phyloP scores from a whole-genome alignment of 306 rosid species.

The Sphenostylis stenocarpa region DNA sequence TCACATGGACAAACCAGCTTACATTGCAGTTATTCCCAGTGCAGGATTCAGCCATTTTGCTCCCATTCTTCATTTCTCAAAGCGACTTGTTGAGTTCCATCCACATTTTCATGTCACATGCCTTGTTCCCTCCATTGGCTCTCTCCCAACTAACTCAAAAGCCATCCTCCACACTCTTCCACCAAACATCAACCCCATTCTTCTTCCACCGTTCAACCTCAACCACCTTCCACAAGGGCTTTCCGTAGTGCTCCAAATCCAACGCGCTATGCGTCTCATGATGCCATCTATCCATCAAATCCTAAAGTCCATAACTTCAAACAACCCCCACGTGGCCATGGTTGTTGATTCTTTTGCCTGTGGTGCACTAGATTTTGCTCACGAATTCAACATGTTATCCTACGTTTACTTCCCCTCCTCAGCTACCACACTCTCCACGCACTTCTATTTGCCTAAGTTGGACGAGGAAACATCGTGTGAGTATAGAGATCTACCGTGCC shows the following conservation, averaged over 20 bases:
- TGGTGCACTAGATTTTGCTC: background rate
- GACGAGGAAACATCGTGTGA: background rate
- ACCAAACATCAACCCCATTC: background rate
- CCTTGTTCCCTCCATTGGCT: background rate
- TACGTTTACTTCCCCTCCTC: background rate
- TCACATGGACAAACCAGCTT: background rate
- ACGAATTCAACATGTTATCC: constrained; percentile 19
- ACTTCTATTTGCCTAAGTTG: background rate
- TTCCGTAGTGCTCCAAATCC: background rate
- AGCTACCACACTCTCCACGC: background rate
- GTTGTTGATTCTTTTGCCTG: background rate
- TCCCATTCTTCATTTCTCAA: constrained; percentile 38
- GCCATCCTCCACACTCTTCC: constrained; percentile 14
- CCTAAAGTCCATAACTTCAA: background rate
- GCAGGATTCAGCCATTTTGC: constrained; percentile 17
- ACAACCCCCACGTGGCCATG: background rate
- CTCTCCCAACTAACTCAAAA: constrained; percentile 7
- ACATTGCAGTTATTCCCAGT: constrained; percentile 26
- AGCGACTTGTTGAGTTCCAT: constrained; percentile 3
- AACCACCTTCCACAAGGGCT: background rate
- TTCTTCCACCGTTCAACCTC: background rate
- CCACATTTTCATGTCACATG: constrained; percentile 20
- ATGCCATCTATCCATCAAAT: background rate
- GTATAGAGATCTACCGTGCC: background rate
- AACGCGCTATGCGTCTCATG: background rate